These are phyloP conservation scores for Aspergillus proliferans DNA, from an alignment of 2,329 filamentous ascomycete genomes.

Conservation along the genomic window DNA sequence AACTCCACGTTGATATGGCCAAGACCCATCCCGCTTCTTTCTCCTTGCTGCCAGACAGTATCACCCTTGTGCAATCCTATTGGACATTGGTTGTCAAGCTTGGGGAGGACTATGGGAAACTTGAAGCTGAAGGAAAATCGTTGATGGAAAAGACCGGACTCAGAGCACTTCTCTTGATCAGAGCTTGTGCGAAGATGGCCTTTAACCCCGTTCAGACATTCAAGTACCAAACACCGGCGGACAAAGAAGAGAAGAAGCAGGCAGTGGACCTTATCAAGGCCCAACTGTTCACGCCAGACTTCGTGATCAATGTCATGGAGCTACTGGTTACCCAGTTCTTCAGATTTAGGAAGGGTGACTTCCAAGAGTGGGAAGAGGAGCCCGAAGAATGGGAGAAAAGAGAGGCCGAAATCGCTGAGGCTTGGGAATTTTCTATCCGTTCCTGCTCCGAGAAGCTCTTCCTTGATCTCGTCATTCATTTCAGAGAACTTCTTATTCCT, in stretches of 20 bases:
- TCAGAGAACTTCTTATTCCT: constrained; percentile 71
- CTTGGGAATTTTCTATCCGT: constrained; percentile 86
- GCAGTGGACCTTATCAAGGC: constrained; percentile 65
- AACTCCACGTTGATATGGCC: constrained; percentile 84
- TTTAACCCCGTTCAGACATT: constrained; percentile 77
- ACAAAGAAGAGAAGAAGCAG: constrained; percentile 67
- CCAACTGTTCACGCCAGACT: constrained; percentile 66
- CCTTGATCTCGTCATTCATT: constrained; percentile 81
- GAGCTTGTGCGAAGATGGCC: constrained; percentile 77
- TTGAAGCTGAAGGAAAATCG: constrained; percentile 44
- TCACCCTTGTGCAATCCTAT: constrained; percentile 72
- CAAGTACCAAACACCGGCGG: constrained; percentile 68
- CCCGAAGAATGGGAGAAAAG: constrained; percentile 92
- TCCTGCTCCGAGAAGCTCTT: constrained; percentile 93
- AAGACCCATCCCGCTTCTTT: constrained; percentile 75
- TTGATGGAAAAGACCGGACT: constrained; percentile 73
- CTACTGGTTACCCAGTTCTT: constrained; percentile 82
- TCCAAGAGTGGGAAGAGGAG: constrained; percentile 88
- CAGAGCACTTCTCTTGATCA: constrained; percentile 73
- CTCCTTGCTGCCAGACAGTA: constrained; percentile 69
- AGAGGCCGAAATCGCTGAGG: constrained; percentile 76
- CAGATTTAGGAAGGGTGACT: constrained; percentile 74
- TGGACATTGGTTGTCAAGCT: constrained; percentile 76
- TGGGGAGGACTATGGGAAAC: constrained; percentile 58
- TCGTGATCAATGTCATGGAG: constrained; percentile 77